Conservation (phyloP, 1,139 yeast species). For the Williopsis jadinii region DNA sequence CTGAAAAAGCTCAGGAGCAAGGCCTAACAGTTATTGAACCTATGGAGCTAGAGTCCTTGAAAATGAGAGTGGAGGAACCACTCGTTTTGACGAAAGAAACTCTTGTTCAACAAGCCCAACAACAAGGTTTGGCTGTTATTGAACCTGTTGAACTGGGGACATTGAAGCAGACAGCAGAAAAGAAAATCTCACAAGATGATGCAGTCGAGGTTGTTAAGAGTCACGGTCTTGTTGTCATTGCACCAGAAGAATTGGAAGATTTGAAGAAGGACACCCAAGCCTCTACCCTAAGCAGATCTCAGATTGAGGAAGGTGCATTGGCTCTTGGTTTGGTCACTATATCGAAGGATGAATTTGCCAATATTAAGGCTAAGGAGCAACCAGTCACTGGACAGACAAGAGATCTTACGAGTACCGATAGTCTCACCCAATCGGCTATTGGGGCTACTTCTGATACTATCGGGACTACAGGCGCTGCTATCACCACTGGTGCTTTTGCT, state of each 20-base stretch:
- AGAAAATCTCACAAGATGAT: neutral
- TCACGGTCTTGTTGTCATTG: neutral
- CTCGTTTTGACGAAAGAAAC: neutral
- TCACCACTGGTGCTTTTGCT: too few species aligned
- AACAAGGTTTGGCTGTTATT: conserved; percentile 4
- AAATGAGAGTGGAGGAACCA: too few species aligned
- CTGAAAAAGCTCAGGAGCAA: neutral
- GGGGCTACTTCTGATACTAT: neutral
- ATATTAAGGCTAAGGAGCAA: conserved; percentile 3
- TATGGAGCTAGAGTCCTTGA: too few species aligned
- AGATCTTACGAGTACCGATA: too few species aligned
- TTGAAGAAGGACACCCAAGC: too few species aligned
- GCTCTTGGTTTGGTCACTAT: conserved; percentile 41
- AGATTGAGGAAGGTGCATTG: conserved; percentile 32
- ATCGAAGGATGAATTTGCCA: conserved; percentile 31
- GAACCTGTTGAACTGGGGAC: conserved; percentile 16
- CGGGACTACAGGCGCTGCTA: too few species aligned
- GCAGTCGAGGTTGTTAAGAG: neutral
- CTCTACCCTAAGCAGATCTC: conserved; percentile 6
- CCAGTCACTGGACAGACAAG: too few species aligned
- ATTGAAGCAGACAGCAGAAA: conserved; percentile 23
- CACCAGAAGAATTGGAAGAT: too few species aligned
- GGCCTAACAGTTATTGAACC: neutral
- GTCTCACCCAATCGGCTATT: too few species aligned
- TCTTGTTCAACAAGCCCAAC: neutral